These are phyloP conservation scores for Bjerkandera adusta DNA, from an alignment of 1,284 basidiomycete species.

Conservation along the genomic window DNA sequence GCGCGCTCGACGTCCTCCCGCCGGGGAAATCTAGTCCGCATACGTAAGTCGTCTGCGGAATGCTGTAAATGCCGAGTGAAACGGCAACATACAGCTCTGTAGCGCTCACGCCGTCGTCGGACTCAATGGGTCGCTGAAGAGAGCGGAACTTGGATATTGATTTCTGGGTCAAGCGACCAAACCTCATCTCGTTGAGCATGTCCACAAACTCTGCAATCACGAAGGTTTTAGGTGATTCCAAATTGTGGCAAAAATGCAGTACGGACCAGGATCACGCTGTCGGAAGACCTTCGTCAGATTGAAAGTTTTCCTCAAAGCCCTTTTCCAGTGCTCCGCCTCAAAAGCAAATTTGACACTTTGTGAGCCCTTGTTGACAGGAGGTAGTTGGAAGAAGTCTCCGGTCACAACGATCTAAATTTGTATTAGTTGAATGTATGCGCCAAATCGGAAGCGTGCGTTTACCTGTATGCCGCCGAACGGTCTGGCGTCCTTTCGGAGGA, in stretches of 20 bases:
- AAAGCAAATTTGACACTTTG: conserved; percentile 71
- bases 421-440: background rate
- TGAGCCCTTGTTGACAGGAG: conserved; percentile 70
- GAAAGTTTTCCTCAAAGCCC: conserved; percentile 53
- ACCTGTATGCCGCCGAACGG: conserved; percentile 94
- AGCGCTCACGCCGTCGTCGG: conserved; percentile 73
- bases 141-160: conserved; percentile 62
- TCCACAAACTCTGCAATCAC: conserved; percentile 68
- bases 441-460: conserved; percentile 14
- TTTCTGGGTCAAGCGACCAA: conserved; percentile 59
- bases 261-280: conserved; percentile 59
- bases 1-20: conserved; percentile 85
- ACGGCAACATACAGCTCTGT: conserved; percentile 66
- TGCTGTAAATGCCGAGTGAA: conserved; percentile 56
- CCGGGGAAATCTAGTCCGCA: conserved; percentile 49
- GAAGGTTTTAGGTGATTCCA: background rate
- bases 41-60: background rate
- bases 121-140: conserved; percentile 57
- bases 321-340: conserved; percentile 75
- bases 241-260: background rate
- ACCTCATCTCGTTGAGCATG: conserved; percentile 93
- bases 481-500: conserved; percentile 49
- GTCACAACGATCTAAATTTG: conserved; percentile 68
- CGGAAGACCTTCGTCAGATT: conserved; percentile 67
- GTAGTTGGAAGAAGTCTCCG: conserved; percentile 93